Evolutionary conservation across 2,329 filamentous ascomycete species (phyloP), one percentile per base, ranked within the genome.

Genomic region (Cladosporium oxysporum): DNA sequence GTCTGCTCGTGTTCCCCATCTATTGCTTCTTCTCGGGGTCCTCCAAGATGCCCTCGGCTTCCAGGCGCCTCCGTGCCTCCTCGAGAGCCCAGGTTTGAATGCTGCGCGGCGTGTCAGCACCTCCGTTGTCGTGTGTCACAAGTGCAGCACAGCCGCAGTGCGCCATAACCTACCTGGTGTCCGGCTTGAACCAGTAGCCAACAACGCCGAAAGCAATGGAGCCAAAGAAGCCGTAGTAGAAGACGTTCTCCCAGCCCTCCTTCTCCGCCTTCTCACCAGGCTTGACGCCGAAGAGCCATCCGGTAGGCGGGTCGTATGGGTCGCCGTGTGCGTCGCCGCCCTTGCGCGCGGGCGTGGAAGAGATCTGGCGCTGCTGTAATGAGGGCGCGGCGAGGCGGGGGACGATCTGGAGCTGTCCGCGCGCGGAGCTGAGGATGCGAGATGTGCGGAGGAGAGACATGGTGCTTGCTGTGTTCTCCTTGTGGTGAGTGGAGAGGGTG

Each of bases 11-110:
- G 26, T 55, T 55, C 28, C n/a, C 52, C 33, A 55, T 64, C 59
- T 52, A 63, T 47, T 63, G 26, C 58, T 71, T 72, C 66, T 72
- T 71, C 63, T 85, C 81, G 49, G 91, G 90, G 75, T 97, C 94
- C 76, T 91, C 88, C 76, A 98, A 82, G 77, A 98, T 93, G 67
- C 95, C 95, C 84, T 99, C 95, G 67, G 89, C 91, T 83, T 99
- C 95, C 86, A 99, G 88, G 83, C 95, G 87, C 83, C 95, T 88
- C 77, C 95, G 88, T 62, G 95, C 95, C 83, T 99, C 95, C 82
- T 99, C 95, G 52, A 99, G 88, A 69, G 95, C 95, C 95, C 95
- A 99, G 64, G 94, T 98, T 84, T 98, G 95, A 88, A 99, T 97
- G 80, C 95, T 99, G 74, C 41, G 23, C 33, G 6, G 29, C 1